These are phyloP conservation scores for Salvia miltiorrhiza DNA, from an alignment of 257 asterid species.

Conservation along the genomic window DNA sequence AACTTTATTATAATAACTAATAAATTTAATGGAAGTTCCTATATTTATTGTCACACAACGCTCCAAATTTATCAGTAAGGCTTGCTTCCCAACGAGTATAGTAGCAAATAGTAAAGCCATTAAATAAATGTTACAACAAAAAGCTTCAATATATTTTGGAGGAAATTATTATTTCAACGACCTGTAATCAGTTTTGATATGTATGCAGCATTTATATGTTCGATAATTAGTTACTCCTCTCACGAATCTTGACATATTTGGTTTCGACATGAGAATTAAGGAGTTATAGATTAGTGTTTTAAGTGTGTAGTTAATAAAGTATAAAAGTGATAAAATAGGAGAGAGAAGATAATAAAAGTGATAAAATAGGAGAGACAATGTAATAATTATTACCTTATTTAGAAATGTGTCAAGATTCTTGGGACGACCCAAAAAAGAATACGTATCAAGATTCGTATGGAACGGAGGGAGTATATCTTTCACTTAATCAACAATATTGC, in stretches of 20 bases:
- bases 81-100: background rate
- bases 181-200: background rate
- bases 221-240: background rate
- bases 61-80: background rate
- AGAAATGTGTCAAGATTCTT: too few species aligned
- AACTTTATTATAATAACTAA: constrained; percentile 4
- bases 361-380: too few species aligned
- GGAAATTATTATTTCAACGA: constrained; percentile 19
- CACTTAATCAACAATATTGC: background rate
- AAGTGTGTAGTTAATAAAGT: too few species aligned
- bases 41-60: constrained; percentile 16
- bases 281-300: too few species aligned
- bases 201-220: background rate
- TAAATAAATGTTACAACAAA: constrained; percentile 3
- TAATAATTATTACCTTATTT: too few species aligned
- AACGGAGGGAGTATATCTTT: too few species aligned
- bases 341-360: too few species aligned
- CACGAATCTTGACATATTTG: too few species aligned
- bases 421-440: too few species aligned
- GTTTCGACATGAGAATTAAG: too few species aligned
- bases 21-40: background rate
- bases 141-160: background rate
- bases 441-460: too few species aligned
- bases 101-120: background rate
- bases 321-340: too few species aligned